Conservation (phyloP, 305 asterid species). For the Solanum chacoense region DNA sequence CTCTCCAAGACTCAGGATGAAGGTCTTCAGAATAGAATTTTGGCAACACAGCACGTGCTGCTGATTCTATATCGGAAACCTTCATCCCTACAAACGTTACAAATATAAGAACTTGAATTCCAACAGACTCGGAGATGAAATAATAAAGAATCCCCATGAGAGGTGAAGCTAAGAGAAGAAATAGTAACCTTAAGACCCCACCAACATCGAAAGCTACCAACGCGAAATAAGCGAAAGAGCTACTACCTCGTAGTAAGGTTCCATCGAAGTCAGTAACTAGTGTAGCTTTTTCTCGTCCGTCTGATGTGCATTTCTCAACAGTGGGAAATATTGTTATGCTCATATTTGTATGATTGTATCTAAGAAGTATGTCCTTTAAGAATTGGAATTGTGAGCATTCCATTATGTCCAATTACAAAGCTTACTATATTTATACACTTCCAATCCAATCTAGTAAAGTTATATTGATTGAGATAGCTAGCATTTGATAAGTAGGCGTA, state of each 20-base stretch:
- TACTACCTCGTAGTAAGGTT: neutral
- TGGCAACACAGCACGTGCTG: conserved; percentile 26
- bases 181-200: conserved; percentile 23
- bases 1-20: conserved; percentile 34
- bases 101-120: conserved; percentile 21
- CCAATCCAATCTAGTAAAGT: neutral
- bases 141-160: conserved; percentile 11
- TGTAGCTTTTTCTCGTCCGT: neutral
- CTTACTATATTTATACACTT: neutral
- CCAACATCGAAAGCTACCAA: conserved; percentile 34
- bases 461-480: neutral
- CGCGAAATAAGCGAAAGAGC: conserved; percentile 29
- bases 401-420: neutral
- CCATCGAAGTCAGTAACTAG: neutral
- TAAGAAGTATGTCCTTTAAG: neutral
- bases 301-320: neutral
- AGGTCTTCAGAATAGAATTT: conserved; percentile 24
- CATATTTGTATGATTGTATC: neutral
- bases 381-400: neutral
- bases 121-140: conserved; percentile 27
- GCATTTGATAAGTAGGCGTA: neutral
- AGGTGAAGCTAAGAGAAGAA: conserved; percentile 24
- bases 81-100: conserved; percentile 24
- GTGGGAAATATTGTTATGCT: neutral
- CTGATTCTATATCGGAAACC: conserved; percentile 18